Evolutionary conservation across 164 flowering plant genomes (phyloP).

Genomic region (Echeveria elegans): DNA sequence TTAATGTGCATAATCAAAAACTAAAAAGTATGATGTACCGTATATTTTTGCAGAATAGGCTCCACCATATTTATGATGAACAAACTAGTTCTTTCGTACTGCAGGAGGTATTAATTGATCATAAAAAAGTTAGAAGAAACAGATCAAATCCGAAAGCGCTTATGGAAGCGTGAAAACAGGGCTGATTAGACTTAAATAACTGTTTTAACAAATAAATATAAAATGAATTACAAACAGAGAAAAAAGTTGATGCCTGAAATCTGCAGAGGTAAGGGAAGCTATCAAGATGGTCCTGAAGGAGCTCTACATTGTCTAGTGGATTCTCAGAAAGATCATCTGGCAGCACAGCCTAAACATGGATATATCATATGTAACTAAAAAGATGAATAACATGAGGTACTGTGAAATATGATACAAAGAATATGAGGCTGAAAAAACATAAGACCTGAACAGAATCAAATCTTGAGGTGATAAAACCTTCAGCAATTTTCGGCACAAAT

Average conservation of each 20-base stretch:
- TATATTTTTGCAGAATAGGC: slow-evolving; percentile 75
- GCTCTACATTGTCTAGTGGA: slow-evolving; percentile 88
- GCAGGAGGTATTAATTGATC: slow-evolving; percentile 18
- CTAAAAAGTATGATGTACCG: too few relatives aligned
- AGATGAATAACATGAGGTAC: neutral
- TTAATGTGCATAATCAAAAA: too few relatives aligned
- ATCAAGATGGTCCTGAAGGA: slow-evolving; percentile 94
- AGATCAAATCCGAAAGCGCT: slow-evolving; percentile 8
- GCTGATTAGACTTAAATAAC: neutral
- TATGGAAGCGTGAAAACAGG: neutral
- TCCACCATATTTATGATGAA: slow-evolving; percentile 75
- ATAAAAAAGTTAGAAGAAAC: neutral
- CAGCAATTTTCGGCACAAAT: slow-evolving; percentile 91
- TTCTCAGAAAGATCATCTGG: slow-evolving; percentile 83
- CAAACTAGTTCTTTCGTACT: slow-evolving; percentile 84
- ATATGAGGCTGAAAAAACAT: neutral
- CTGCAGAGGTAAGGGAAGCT: slow-evolving; percentile 84
- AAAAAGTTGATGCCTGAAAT: slow-evolving; percentile 54
- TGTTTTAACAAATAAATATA: neutral
- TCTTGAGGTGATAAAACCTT: slow-evolving; percentile 91
- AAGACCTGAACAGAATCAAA: slow-evolving; percentile 89
- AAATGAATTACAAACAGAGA: neutral
- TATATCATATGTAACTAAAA: slow-evolving; percentile 6
- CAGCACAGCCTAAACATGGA: slow-evolving; percentile 51
- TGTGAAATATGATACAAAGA: neutral